A percentile compares a stretch with the other conserved stretches of the same genome.
Evolutionary conservation across 148 eudicot species (phyloP).

Genomic region (Cornus suecica): DNA sequence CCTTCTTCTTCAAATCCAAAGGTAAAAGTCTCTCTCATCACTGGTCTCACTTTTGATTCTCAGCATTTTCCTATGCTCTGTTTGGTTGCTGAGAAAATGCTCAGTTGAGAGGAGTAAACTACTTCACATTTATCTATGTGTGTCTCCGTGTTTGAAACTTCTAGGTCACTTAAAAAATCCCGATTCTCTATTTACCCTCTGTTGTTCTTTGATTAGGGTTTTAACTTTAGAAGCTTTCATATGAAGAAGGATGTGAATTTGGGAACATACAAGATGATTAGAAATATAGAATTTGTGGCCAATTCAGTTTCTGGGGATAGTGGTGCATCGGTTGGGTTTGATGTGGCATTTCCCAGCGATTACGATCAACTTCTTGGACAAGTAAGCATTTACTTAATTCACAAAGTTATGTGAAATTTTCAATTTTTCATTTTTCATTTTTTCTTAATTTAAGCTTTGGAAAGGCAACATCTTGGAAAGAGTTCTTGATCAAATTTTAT

Average conservation of each 20-base stretch:
- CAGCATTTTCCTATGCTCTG: neutral
- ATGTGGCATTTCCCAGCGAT: conserved; percentile 57
- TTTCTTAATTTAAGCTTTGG: neutral
- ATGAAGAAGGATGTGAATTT: conserved; percentile 12
- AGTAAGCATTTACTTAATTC: conserved; percentile 26
- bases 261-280: conserved; percentile 3
- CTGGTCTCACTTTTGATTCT: neutral
- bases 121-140: too few species aligned
- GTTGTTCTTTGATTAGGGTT: conserved; percentile 3
- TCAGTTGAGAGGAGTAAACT: too few species aligned
- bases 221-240: conserved; percentile 17
- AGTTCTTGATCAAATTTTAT: too few species aligned
- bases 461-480: too few species aligned
- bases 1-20: conserved; percentile 17
- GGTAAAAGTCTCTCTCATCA: conserved; percentile 15
- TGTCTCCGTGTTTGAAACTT: neutral
- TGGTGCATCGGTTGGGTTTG: conserved; percentile 38
- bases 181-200: neutral
- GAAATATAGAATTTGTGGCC: conserved; percentile 25
- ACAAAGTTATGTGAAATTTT: neutral
- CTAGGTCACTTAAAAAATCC: neutral
- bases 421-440: neutral
- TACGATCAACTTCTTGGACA: conserved; percentile 57
- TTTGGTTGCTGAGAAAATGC: neutral
- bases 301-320: conserved; percentile 25